Base-by-base conservation (phyloP, 139 green algal genomes). In the Ostreobium quekettii region DNA sequence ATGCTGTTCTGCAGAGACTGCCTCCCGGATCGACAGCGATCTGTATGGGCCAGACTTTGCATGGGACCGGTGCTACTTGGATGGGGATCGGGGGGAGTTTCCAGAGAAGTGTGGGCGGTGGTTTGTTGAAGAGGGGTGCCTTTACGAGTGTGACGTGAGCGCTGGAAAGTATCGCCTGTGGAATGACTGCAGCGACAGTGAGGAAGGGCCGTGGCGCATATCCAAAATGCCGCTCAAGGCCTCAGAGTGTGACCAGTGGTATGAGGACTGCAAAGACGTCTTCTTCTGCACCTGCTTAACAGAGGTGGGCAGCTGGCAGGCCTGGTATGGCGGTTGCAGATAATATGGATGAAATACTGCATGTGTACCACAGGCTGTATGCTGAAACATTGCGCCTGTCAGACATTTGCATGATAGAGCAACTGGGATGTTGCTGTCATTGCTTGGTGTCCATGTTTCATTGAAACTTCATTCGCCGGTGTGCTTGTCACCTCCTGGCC, bases 111-210 rank as follows among this genome's bases (percentile, higher is more conserved):
- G 71, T 36, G 31, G 68, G 42, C 11, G 26, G 38, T 77, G 32
- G 19, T 77, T 77, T 59, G 36, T 59, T n/a, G 68, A 76, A 32
- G 71, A 77, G 49, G 38, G 36, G 32, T 77, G 71, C 68, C 47
- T 77, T 15, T 77, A 77, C 39, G 71, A 77, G 68, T 77, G 71
- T 60, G 71, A 77, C 32, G 71, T 61, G 36, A 80, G 75, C 38
- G 68, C 59, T 6, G 71, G 71, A 58, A 80, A 79, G 46, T 77
- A 47, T 29, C 31, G 71, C 15, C n/a, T n/a, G n/a, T n/a, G n/a
- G n/a, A n/a, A n/a, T n/a, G 46, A 71, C 7, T 31, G 35, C 57
- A 42, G 36, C 59, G 11, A 59, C 36, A 49, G 49, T 61, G 37
- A 71, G 11, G 48, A 36, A 15, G 11, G 24, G 29, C 28, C 61